phyloP scores from a whole-genome alignment of 2,329 filamentous ascomycete genomes.

The Ascochyta clinopodiicola region DNA sequence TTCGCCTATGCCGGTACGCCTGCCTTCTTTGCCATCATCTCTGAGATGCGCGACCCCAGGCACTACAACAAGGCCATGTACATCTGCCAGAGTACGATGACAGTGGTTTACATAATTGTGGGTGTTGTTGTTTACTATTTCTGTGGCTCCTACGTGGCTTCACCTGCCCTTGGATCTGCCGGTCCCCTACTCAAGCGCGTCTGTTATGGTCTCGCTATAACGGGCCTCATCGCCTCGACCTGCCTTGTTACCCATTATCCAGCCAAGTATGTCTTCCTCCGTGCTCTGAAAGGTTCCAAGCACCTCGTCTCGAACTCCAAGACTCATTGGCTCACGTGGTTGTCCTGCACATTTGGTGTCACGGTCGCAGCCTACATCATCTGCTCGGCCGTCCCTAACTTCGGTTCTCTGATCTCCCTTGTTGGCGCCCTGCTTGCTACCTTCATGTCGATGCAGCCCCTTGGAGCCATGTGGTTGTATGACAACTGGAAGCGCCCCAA shows the following conservation, averaged over 20 bases:
- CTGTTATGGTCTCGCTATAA: slow-evolving; percentile 61
- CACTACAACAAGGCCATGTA: slow-evolving; percentile 68
- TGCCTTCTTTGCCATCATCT: slow-evolving; percentile 68
- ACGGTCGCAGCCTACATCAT: slow-evolving; percentile 8
- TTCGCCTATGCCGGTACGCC: slow-evolving; percentile 62
- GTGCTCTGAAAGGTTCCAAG: slow-evolving; percentile 59
- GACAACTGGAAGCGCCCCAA: slow-evolving; percentile 8
- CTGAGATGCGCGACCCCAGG: slow-evolving; percentile 65
- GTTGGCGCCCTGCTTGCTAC: slow-evolving; percentile 13
- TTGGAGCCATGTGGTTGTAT: slow-evolving; percentile 17
- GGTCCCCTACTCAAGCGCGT: slow-evolving; percentile 66
- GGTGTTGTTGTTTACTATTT: slow-evolving; percentile 65
- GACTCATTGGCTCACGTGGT: slow-evolving; percentile 60
- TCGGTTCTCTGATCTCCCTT: slow-evolving; percentile 7
- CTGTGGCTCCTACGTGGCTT: slow-evolving; percentile 68
- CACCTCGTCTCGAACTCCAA: slow-evolving; percentile 60
- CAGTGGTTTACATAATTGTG: slow-evolving; percentile 63
- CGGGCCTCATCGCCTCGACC: slow-evolving; percentile 1
- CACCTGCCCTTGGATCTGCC: slow-evolving; percentile 66
- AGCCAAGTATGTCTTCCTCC: slow-evolving; percentile 63
- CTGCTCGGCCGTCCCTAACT: slow-evolving; percentile 8
- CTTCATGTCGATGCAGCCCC: slow-evolving; percentile 12
- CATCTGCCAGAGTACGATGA: slow-evolving; percentile 65
- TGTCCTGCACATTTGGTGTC: slow-evolving; percentile 54
- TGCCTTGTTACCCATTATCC: slow-evolving; percentile 39